Evolutionary conservation across 345 rosid genomes (phyloP).

Genomic region (Corchorus capsularis): DNA sequence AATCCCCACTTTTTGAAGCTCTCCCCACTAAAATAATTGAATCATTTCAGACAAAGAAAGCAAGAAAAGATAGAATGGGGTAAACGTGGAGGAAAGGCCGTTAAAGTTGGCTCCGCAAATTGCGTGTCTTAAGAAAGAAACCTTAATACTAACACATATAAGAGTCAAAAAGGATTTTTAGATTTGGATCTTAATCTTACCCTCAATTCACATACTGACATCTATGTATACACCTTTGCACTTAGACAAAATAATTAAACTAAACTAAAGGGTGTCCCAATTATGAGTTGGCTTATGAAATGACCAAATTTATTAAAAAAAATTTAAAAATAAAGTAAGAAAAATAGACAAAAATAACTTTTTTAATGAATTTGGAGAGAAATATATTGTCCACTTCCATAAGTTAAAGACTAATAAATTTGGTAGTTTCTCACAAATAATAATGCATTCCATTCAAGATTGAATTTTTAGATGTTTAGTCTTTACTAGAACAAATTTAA

Average conservation of each 20-base stretch:
- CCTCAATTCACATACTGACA: not conserved
- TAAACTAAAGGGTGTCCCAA: not conserved
- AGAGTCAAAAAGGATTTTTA: constrained; percentile 23
- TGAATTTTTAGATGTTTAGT: too few relatives aligned
- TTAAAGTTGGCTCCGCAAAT: constrained; percentile 48
- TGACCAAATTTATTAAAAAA: not conserved
- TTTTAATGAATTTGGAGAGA: not conserved
- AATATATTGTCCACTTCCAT: not conserved
- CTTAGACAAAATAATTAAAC: not conserved
- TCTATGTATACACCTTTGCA: constrained; percentile 21
- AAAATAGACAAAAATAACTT: not conserved
- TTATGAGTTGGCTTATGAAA: constrained; percentile 14
- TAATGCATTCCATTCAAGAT: not conserved
- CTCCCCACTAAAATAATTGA: constrained; percentile 34
- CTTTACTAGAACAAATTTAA: too few relatives aligned
- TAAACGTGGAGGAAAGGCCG: constrained; percentile 40
- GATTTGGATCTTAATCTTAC: constrained; percentile 13
- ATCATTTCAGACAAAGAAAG: constrained; percentile 18
- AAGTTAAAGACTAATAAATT: not conserved
- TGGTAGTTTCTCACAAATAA: not conserved
- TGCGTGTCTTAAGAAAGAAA: constrained; percentile 38
- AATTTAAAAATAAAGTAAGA: not conserved
- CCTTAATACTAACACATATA: not conserved
- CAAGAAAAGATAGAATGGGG: not conserved
- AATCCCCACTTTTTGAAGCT: constrained; percentile 15